A percentile compares a stretch with the other conserved stretches of the same genome.
Evolutionary conservation across 805 yeast genomes (phyloP).

Genomic region (Cyberlindnera mrakii): DNA sequence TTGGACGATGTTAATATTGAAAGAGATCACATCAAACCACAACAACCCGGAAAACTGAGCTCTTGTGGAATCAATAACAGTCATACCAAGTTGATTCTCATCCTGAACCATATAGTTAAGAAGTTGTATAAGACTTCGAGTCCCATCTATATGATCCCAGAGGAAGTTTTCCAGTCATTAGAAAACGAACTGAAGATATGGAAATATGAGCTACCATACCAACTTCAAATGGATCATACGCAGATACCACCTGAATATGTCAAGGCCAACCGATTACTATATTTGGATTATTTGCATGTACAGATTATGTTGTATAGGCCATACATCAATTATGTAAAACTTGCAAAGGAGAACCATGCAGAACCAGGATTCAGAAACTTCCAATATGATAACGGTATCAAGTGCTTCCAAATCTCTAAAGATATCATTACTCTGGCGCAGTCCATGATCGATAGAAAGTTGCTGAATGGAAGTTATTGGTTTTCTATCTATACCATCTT

Average conservation of each 20-base stretch:
- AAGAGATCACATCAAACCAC: conserved; percentile 25
- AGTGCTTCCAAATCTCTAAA: conserved; percentile 80
- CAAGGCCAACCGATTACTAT: conserved; percentile 71
- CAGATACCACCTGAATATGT: conserved; percentile 39
- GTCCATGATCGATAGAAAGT: conserved; percentile 65
- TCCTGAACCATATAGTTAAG: conserved; percentile 65
- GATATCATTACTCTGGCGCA: conserved; percentile 75
- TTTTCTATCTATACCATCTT: conserved; percentile 91
- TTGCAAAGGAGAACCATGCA: conserved; percentile 35
- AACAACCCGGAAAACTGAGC: conserved; percentile 25
- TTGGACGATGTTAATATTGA: conserved; percentile 76
- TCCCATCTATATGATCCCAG: conserved; percentile 24
- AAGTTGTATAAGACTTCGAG: conserved; percentile 65
- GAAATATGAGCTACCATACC: conserved; percentile 65
- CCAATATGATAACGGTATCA: conserved; percentile 70
- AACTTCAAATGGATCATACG: conserved; percentile 49
- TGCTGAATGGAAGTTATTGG: conserved; percentile 88
- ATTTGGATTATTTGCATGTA: conserved; percentile 70
- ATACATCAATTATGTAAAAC: conserved; percentile 57
- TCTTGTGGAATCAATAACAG: conserved; percentile 64
- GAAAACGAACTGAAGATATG: conserved; percentile 71
- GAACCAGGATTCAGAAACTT: conserved; percentile 18
- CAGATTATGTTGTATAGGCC: conserved; percentile 85
- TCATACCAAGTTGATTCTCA: conserved; percentile 69
- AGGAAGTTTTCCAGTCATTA: conserved; percentile 52